Evolutionary conservation across 2,329 filamentous ascomycete species (phyloP), one percentile per base, ranked within the genome.

Genomic region (Talaromyces sp.): DNA sequence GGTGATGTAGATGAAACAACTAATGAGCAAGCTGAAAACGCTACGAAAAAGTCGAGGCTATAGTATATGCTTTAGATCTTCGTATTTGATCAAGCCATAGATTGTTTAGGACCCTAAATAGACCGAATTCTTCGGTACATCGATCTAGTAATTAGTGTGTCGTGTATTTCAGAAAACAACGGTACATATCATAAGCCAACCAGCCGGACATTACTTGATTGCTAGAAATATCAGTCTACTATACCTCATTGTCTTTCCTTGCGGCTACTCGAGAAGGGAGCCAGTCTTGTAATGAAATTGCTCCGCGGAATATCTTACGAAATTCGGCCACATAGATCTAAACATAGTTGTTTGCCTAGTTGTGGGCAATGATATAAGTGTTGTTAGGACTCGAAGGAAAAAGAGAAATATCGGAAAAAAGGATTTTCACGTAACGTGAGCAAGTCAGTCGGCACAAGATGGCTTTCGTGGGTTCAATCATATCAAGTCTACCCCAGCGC

Each of bases 401-500:
- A 42, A 33, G 46, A 16, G 9, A n/a, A n/a, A n/a, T n/a, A n/a
- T n/a, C n/a, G n/a, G n/a, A n/a, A n/a, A n/a, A n/a, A n/a, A n/a
- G n/a, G n/a, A n/a, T n/a, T n/a, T n/a, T n/a, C n/a, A n/a, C n/a
- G n/a, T n/a, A n/a, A n/a, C n/a, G n/a, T n/a, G n/a, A n/a, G n/a
- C 21, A 46, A 25, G 2, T 11, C 5, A 2, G 21, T 25, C 2
- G 21, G 25, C 14, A 31, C 46, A 31, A 31, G 31, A 61, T 59
- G 57, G 50, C 31, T n/a, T 42, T 60, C 39, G 12, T 60, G 9
- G n/a, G 9, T 16, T 56, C 64, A 40, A 21, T 75, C 37, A n/a
- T 69, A 39, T 25, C 67, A 33, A 50, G 52, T 11, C 59, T 69
- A 7, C 66, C 64, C 5, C n/a, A 61, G 25, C 28, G 44, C 21